Evolutionary conservation across 768 basidiomycete species (phyloP).

Genomic region (Trametes sanguinea): DNA sequence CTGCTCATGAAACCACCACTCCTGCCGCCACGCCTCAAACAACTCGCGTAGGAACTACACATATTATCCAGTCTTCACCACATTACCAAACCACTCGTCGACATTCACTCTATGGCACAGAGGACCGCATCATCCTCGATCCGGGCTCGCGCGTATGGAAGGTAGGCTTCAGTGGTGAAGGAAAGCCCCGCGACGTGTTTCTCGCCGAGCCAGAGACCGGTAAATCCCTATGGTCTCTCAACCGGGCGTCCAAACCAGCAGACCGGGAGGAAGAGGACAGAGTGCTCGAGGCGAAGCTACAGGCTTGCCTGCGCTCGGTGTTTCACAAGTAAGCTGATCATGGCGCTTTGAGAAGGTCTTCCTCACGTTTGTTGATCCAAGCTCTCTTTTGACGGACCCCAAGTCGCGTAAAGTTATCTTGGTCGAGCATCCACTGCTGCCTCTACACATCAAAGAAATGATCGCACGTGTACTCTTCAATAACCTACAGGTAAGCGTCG

Average conservation of each 20-base stretch:
- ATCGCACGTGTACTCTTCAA: slow-evolving; percentile 87
- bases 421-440: slow-evolving; percentile 86
- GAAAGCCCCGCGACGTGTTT: slow-evolving; percentile 87
- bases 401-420: slow-evolving; percentile 94
- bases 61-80: slow-evolving; percentile 68
- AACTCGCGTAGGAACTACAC: slow-evolving; percentile 49
- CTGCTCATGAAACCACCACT: slow-evolving; percentile 15
- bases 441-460: slow-evolving; percentile 84
- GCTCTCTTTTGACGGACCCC: slow-evolving; percentile 91
- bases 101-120: slow-evolving; percentile 95
- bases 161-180: slow-evolving; percentile 96
- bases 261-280: slow-evolving; percentile 75
- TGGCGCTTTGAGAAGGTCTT: background rate
- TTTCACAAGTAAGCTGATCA: slow-evolving; percentile 74
- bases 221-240: slow-evolving; percentile 60
- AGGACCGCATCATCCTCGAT: slow-evolving; percentile 94
- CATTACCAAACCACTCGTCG: slow-evolving; percentile 83
- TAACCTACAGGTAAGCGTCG: slow-evolving; percentile 68
- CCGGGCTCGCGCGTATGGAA: slow-evolving; percentile 95
- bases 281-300: slow-evolving; percentile 68
- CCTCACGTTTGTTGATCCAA: slow-evolving; percentile 36
- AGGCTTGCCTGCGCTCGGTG: slow-evolving; percentile 69
- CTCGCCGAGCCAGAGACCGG: slow-evolving; percentile 49
- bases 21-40: slow-evolving; percentile 58
- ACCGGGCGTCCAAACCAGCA: slow-evolving; percentile 50